Conservation (phyloP, 2,329 filamentous ascomycete species). For the Graphilbum ipis-grandicollis region DNA sequence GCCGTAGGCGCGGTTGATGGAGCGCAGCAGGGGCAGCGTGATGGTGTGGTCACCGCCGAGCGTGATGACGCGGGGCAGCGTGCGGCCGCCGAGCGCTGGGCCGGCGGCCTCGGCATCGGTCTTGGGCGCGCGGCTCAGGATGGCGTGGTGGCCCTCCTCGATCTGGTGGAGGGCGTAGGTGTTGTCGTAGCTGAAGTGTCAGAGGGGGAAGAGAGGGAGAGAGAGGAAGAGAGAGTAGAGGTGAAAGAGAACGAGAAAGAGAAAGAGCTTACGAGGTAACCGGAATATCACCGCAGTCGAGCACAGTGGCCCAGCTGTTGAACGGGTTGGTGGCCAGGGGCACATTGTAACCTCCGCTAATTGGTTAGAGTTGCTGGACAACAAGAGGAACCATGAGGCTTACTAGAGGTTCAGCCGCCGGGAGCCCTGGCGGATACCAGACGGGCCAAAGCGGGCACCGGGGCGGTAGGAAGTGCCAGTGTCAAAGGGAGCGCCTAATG, state of each 20-base stretch:
- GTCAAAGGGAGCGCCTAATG: conserved; percentile 62
- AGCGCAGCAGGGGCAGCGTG: conserved; percentile 39
- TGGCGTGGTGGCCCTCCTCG: conserved; percentile 64
- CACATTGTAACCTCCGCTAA: conserved; percentile 77
- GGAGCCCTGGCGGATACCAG: conserved; percentile 72
- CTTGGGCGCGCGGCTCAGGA: conserved; percentile 52
- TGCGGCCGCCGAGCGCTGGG: conserved; percentile 54
- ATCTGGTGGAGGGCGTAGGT: conserved; percentile 68
- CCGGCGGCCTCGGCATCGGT: conserved; percentile 52
- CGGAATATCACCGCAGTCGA: conserved; percentile 74
- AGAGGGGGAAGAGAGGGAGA: conserved; percentile 20
- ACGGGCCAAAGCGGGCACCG: conserved; percentile 69
- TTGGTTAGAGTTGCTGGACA: no score
- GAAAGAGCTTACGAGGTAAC: conserved; percentile 50
- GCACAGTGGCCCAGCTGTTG: conserved; percentile 60
- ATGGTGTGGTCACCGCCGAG: conserved; percentile 50
- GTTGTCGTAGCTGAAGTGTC: conserved; percentile 41
- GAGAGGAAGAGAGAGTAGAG: conserved; percentile 19
- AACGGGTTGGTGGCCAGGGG: conserved; percentile 67
- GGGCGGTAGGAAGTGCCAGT: conserved; percentile 75
- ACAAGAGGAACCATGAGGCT: no score
- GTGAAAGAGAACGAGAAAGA: no score
- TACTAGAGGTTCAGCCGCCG: conserved; percentile 77
- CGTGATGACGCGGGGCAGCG: conserved; percentile 66
- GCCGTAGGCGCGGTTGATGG: conserved; percentile 42